A percentile compares a stretch with the other conserved stretches of the same genome.
phyloP scores from a whole-genome alignment of 2,329 filamentous ascomycete genomes.

The Epichloe sylvatica region DNA sequence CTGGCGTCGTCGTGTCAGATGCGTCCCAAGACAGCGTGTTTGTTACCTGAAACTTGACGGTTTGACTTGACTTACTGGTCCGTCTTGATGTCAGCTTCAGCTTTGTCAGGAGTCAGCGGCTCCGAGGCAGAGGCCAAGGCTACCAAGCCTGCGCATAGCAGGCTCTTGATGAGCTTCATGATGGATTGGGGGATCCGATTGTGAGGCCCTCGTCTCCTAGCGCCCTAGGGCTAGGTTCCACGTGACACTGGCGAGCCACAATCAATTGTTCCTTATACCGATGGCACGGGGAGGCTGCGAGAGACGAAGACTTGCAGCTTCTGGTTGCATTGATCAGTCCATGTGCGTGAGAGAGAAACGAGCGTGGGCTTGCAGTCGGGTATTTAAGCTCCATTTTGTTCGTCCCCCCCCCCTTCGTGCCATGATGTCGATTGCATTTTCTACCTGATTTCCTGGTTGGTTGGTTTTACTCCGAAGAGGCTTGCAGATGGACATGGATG shows the following conservation, averaged over 20 bases:
- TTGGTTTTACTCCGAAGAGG: not conserved
- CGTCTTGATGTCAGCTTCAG: conserved; percentile 25
- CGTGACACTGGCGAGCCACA: not conserved
- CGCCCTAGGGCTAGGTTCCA: not conserved
- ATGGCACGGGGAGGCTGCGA: too few relatives aligned
- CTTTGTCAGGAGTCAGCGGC: conserved; percentile 24
- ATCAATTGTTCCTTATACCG: too few relatives aligned
- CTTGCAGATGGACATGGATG: not conserved
- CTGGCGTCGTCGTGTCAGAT: conserved; percentile 10
- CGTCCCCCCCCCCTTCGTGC: accelerated
- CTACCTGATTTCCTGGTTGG: too few relatives aligned
- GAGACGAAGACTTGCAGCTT: too few relatives aligned
- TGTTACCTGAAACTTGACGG: not conserved
- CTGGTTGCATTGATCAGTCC: too few relatives aligned
- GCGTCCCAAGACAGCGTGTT: not conserved
- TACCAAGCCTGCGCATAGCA: conserved; percentile 7
- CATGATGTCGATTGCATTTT: not conserved
- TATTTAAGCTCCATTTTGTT: not conserved
- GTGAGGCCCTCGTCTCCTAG: too few relatives aligned
- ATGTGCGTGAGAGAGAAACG: too few relatives aligned
- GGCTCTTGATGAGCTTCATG: conserved; percentile 10
- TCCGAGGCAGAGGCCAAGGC: conserved; percentile 14
- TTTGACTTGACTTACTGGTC: conserved; percentile 18
- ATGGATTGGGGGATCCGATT: not conserved
- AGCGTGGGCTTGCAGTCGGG: not conserved